Evolutionary conservation across 306 rosid genomes (phyloP), one percentile per base, ranked within the genome.

Genomic region (Citrullus colocynthis): DNA sequence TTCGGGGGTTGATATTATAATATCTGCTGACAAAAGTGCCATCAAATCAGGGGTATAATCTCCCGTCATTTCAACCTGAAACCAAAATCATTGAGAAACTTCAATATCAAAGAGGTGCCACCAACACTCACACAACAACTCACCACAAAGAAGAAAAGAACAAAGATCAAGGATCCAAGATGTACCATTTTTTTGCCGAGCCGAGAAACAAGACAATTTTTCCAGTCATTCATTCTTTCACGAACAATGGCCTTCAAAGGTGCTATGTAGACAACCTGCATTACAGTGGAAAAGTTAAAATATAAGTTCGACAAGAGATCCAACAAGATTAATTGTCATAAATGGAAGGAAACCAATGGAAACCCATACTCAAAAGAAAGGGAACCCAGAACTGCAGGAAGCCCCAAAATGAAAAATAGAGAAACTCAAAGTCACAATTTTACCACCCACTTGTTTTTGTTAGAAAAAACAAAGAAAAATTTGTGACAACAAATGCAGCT

Each of bases 1-100:
- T 81, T 94, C 98, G 57, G 98, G 98, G 76, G 98, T 94, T 79
- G 96, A 86, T 89, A 94, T 92, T 80, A 94, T 94, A 85, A 90
- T 90, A 90, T 94, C 84, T 12, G 98, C 97, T 6, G 98, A 94
- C 87, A 92, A 78, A 66, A 94, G 96, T 42, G 98, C 96, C 93
- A 77, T 82, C 90, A 94, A 78, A 83, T 94, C 98, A 17, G 98
- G 98, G 76, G 98, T 94, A 82, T 85, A 92, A 84, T 94, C 98
- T 78, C 98, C 98, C 1, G 98, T 94, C 98, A 94, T 94, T 85
- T 94, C 98, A 86, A 94, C 98, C 98, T 94, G 87, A 81, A 74
- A 45, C 77, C 75, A 78, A 58, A 49, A 56, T 60, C 65, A 75
- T 36, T 34, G 30, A 17, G 17, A 57, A 36, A 57, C 57, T 34